Base-by-base conservation (phyloP, 2,329 filamentous ascomycete species). In the Fusarium redolens region DNA sequence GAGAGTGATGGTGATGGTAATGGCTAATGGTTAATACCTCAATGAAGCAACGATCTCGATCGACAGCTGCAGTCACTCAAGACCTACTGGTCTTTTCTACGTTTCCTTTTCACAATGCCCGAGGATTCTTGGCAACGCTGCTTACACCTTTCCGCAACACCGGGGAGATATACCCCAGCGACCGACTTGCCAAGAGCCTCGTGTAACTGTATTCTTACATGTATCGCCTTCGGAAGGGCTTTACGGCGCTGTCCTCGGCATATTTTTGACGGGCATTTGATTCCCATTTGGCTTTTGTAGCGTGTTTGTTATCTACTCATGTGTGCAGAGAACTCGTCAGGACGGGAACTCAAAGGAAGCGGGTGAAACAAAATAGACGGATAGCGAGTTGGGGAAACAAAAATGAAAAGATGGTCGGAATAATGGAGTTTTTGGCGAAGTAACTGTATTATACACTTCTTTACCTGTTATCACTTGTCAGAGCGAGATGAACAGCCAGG, bases 361-460 rank as follows among this genome's bases (percentile, higher is more conserved):
- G 43, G 43, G 56, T 33, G 65, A 69, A 67, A 55, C 40, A 74
- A 73, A 68, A 73, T 73, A 74, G 71, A 73, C 71, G 63, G 61
- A 64, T 47, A 55, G 55, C 45, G 63, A 52, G 57, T 43, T 51
- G 54, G 55, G 55, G 44, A 60, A 52, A 64, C 35, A 63, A 68
- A 67, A 68, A 50, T 15, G 61, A 55, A 60, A 72, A 73, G 44
- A 63, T 58, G 45, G 57, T 48, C 33, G 62, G 71, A 31, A 56
- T 43, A 25, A 35, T 25, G 71, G 71, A 61, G 67, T 73, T 67
- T 48, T 48, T 25, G 58, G 58, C n/a, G 51, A 47, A 48, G 45
- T 22, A 48, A 33, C 8, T 73, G 62, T 73, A 73, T 71, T 68
- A 60, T 64, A 56, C 38, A 44, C 40, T 25, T 37, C 25, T 73